Evolutionary conservation across 805 yeast species (phyloP), one percentile per base, ranked within the genome.

Genomic region (Teunomyces pallodes): DNA sequence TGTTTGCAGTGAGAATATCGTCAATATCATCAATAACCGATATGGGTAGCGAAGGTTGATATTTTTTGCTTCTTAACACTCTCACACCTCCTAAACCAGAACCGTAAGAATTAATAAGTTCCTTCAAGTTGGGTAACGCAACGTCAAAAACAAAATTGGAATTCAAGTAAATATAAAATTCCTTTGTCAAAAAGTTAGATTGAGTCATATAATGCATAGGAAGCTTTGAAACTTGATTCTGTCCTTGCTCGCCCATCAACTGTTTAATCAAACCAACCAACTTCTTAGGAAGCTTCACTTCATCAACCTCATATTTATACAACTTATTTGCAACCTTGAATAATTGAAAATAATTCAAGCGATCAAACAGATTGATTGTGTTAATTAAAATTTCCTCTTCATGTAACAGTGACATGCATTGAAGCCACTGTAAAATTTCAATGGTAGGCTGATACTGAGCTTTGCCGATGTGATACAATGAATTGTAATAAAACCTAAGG

Each of bases 371-470:
- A 13, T 69, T 67, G 29, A 81, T 61, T 6, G 87, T 79, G 9
- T 76, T 72, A 6, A 77, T 75, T 45, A 87, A 73, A 33, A 83
- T 70, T 46, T 84, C 90, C 48, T 83, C 86, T 49, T 81, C 83
- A 13, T 77, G 77, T 40, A 91, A 69, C 10, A 86, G 81, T 0
- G 95, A 81, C 64, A 90, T 81, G 38, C 92, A 86, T 64, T 91
- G 98, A 44, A 91, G 69, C 92, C 96, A 92, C 64, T 92, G 97
- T 47, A 92, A 70, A 27, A 92, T 66, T 64, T 92, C 91, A 45
- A 86, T 79, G 0, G 87, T 74, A 0, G 96, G 90, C 50, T 79
- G 80, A 45, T 91, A 71, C 54, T 87, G 90, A 17, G 70, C 68
- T 35, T 80, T 81, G 0, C 94, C 85, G 16, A 90, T 78, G 45